Base-by-base conservation (phyloP, 2,329 filamentous ascomycete species). In the Coleophoma eucalyptorum region DNA sequence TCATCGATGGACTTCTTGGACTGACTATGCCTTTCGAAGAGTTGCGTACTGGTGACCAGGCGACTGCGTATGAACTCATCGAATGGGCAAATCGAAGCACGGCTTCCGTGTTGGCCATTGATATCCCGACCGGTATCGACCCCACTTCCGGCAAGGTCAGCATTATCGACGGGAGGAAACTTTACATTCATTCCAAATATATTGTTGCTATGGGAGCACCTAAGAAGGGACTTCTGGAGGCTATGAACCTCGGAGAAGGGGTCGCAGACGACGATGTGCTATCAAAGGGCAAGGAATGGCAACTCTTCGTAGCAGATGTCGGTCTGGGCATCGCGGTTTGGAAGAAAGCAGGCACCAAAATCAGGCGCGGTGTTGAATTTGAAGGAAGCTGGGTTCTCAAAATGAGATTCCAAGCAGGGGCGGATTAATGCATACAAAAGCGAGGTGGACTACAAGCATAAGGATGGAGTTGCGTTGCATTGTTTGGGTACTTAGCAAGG, bases 71-170 rank as follows among this genome's bases (percentile, higher is more conserved):
- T 63, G 88, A 95, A 64, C 81, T 97, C 63, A 94, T 97, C 62
- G 87, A 91, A 55, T 97, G 92, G 91, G 87, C 90, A 3, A 97
- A 97, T 65, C 86, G 91, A 56, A 89, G 86, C 65, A 89, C 91
- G 57, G 85, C 90, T 0, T 84, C 86, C 51, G 86, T 94, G 3
- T 73, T 99, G 18, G 89, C 91, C 0, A 82, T 99, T n/a, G 93
- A 96, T 65, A 83, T 95, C 5, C 94, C 94, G 1, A 93, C 89
- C 0, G 94, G 94, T 5, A 83, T 96, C 46, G 90, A 93, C 56
- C 90, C 89, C 3, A 83, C 84, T 0, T 86, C 84, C 37, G 90
- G 90, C 62, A 80, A 79, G 64, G 77, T 81, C 15, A 79, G 76
- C 50, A 72, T 81, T 46, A 80, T 82, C 40, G 91, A 97, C 63